These are phyloP conservation scores for Ustilago loliicola DNA, from an alignment of 1,284 basidiomycete genomes.

Conservation along the genomic window DNA sequence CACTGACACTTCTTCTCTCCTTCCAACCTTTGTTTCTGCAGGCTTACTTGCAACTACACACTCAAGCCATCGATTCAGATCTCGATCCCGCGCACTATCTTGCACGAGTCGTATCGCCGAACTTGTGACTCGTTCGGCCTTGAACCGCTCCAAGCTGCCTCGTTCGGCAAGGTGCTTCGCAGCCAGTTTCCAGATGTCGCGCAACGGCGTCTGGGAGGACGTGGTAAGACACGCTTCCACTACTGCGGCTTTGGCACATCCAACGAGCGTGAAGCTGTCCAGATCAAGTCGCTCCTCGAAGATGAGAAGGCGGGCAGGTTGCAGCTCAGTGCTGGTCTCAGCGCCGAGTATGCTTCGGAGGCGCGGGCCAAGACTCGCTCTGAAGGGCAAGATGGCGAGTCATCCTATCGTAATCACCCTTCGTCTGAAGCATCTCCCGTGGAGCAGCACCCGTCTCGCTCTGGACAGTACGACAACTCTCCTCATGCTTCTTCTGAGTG, in stretches of 20 bases:
- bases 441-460: constrained; percentile 13
- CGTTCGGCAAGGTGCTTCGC: constrained; percentile 55
- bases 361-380: constrained; percentile 28
- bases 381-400: constrained; percentile 32
- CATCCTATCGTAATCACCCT: constrained; percentile 22
- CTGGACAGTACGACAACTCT: constrained; percentile 25
- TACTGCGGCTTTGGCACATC: constrained; percentile 56
- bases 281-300: constrained; percentile 54
- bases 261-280: constrained; percentile 52
- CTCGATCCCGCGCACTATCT: constrained; percentile 52
- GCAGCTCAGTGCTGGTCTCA: constrained; percentile 53
- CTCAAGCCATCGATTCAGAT: constrained; percentile 58
- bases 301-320: constrained; percentile 52
- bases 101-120: constrained; percentile 57
- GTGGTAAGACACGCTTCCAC: constrained; percentile 58
- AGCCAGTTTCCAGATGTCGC: constrained; percentile 53
- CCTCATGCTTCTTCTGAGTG: constrained; percentile 32
- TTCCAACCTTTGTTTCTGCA: not conserved
- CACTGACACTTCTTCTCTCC: not conserved
- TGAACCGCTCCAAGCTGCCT: constrained; percentile 53
- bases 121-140: constrained; percentile 49
- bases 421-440: constrained; percentile 27
- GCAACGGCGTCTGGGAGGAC: constrained; percentile 47
- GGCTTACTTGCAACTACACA: constrained; percentile 55
- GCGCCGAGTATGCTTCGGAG: constrained; percentile 40